phyloP scores from a whole-genome alignment of 192 early-diverging fungal genomes.

The Geranomyces michiganensis region DNA sequence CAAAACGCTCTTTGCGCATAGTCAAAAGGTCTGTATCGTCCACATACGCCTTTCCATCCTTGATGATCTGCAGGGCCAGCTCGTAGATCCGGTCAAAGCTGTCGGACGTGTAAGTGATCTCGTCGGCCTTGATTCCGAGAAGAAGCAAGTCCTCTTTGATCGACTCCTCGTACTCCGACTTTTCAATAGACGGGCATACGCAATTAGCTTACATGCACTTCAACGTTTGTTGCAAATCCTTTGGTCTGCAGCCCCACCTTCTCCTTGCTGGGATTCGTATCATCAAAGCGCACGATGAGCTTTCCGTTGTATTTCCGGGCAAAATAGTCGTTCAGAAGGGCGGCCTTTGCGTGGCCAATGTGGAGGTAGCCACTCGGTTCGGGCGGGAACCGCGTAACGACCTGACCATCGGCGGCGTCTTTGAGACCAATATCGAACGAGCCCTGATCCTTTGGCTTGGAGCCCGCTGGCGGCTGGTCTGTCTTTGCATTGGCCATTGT shows the following conservation, averaged over 20 bases:
- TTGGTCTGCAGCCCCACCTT: slow-evolving; percentile 48
- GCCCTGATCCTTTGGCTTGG: slow-evolving; percentile 71
- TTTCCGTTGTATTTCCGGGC: slow-evolving; percentile 88
- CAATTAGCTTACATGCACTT: no score
- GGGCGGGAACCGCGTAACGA: slow-evolving; percentile 97
- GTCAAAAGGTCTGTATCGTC: slow-evolving; percentile 86
- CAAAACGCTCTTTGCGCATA: slow-evolving; percentile 87
- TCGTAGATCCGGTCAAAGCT: slow-evolving; percentile 88
- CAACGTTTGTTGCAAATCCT: neutral
- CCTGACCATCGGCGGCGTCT: slow-evolving; percentile 79
- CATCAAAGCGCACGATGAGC: slow-evolving; percentile 95
- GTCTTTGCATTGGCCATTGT: no score
- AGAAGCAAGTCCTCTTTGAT: slow-evolving; percentile 94
- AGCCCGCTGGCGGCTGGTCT: no score
- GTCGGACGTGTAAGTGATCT: slow-evolving; percentile 88
- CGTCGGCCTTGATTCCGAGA: slow-evolving; percentile 80
- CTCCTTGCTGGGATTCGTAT: slow-evolving; percentile 98
- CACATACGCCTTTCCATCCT: slow-evolving; percentile 87
- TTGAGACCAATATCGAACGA: slow-evolving; percentile 91
- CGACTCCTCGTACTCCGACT: slow-evolving; percentile 87
- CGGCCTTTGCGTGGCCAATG: slow-evolving; percentile 99
- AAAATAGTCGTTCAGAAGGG: slow-evolving; percentile 96
- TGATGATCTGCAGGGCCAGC: slow-evolving; percentile 82
- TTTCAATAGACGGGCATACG: neutral
- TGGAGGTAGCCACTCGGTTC: slow-evolving; percentile 98